These are phyloP conservation scores for Chimonanthus praecox DNA, from an alignment of 164 flowering plant species.

Conservation along the genomic window DNA sequence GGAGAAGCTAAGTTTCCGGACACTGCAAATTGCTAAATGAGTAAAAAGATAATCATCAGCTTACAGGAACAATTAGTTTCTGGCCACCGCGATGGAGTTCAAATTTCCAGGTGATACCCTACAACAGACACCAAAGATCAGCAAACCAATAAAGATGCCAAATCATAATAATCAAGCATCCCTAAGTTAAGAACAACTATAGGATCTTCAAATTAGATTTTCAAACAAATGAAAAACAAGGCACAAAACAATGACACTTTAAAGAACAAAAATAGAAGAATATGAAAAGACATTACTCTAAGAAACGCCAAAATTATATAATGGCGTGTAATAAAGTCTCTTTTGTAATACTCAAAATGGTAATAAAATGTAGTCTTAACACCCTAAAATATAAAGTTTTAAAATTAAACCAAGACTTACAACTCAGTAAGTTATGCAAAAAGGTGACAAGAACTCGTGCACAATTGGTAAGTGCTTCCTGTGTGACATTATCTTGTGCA, in stretches of 20 bases:
- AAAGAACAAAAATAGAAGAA: background rate
- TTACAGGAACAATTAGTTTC: slow-evolving; percentile 85
- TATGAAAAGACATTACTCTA: too few relatives aligned
- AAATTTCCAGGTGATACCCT: slow-evolving; percentile 91
- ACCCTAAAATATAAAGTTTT: too few relatives aligned
- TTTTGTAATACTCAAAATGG: too few relatives aligned
- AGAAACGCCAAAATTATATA: too few relatives aligned
- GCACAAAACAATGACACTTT: background rate
- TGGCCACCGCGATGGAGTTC: slow-evolving; percentile 91
- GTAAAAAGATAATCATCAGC: slow-evolving; percentile 12
- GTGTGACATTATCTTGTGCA: too few relatives aligned
- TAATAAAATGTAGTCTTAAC: too few relatives aligned
- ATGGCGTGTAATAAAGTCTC: too few relatives aligned
- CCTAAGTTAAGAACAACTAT: background rate
- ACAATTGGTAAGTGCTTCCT: too few relatives aligned
- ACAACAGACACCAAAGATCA: slow-evolving; percentile 6
- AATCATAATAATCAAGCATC: background rate
- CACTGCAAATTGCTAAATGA: background rate
- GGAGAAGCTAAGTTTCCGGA: background rate
- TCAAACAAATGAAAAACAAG: too few relatives aligned
- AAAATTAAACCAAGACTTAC: too few relatives aligned
- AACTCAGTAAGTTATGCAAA: too few relatives aligned
- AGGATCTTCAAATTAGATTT: background rate
- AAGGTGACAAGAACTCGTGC: too few relatives aligned
- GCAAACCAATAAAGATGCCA: background rate